Percentiles rank a stretch among this genome's conserved stretches.
These are phyloP conservation scores for Pseudogymnoascus sp. DNA, from an alignment of 2,329 filamentous ascomycete genomes.

Conservation along the genomic window DNA sequence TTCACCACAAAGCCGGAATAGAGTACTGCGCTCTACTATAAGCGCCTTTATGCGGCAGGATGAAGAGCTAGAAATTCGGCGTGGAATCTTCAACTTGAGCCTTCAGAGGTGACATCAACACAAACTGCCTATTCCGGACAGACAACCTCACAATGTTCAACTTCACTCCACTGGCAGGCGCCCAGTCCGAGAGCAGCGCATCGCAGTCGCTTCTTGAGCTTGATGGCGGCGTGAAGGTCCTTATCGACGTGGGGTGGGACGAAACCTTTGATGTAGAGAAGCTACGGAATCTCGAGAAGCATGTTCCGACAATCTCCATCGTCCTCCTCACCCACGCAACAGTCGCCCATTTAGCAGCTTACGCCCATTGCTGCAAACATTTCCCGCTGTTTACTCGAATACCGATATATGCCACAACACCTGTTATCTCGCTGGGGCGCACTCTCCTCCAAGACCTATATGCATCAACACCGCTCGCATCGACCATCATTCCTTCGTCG, in stretches of 20 bases:
- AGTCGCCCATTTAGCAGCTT: slow-evolving; percentile 82
- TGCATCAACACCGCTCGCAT: slow-evolving; percentile 76
- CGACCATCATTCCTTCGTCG: slow-evolving; percentile 68
- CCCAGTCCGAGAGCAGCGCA: slow-evolving; percentile 75
- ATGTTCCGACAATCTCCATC: slow-evolving; percentile 83
- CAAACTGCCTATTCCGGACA: background rate
- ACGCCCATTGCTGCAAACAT: slow-evolving; percentile 94
- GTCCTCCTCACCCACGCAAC: slow-evolving; percentile 94
- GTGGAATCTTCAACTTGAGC: slow-evolving; percentile 1
- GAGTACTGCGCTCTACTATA: background rate
- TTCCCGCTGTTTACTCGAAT: slow-evolving; percentile 87
- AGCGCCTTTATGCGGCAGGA: slow-evolving; percentile 5
- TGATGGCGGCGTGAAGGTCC: slow-evolving; percentile 90
- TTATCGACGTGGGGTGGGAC: slow-evolving; percentile 95
- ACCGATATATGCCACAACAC: slow-evolving; percentile 87
- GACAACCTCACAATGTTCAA: slow-evolving; percentile 67
- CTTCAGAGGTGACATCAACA: slow-evolving; percentile 2
- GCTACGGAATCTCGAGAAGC: slow-evolving; percentile 85
- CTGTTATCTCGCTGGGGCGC: slow-evolving; percentile 86
- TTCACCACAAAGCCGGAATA: background rate
- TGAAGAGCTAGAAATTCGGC: background rate
- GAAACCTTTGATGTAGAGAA: slow-evolving; percentile 76
- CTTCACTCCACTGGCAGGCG: slow-evolving; percentile 86
- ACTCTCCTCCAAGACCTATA: slow-evolving; percentile 90
- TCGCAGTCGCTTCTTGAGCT: slow-evolving; percentile 95